Evolutionary conservation across 345 rosid genomes (phyloP).

Genomic region (Syzygium aromaticum): DNA sequence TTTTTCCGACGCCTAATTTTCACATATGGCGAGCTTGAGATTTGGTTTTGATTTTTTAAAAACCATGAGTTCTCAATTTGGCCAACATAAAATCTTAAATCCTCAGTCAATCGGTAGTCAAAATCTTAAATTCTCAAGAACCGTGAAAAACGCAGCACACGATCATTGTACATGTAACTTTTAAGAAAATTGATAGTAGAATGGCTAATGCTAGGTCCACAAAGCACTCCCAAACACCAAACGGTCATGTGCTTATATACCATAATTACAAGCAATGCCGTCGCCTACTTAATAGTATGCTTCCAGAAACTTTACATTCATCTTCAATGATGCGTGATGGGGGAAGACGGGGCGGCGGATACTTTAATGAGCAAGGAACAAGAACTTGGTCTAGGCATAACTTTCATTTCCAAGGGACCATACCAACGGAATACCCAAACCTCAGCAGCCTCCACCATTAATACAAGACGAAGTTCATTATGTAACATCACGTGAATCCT

Average conservation of each 20-base stretch:
- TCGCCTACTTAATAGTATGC: not conserved
- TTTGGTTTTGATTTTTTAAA: not conserved
- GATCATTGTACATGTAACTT: not conserved
- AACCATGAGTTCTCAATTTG: not conserved
- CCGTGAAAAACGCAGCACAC: not conserved
- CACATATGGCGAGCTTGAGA: not conserved
- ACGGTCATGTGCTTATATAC: not conserved
- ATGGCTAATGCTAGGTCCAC: not conserved
- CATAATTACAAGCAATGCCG: not conserved
- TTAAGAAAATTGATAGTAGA: not conserved
- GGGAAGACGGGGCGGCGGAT: not conserved
- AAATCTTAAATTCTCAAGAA: not conserved
- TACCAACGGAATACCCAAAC: not conserved
- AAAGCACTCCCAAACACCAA: not conserved
- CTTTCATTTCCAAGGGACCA: not conserved
- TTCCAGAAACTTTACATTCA: not conserved
- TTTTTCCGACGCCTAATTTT: not conserved
- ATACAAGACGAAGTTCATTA: not conserved
- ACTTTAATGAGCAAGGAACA: not conserved
- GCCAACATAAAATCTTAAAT: not conserved
- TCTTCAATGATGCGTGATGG: not conserved
- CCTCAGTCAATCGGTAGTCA: not conserved
- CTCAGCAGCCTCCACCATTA: not conserved
- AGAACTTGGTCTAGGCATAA: not conserved
- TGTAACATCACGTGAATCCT: not conserved